Evolutionary conservation across 257 asterid species (phyloP), one percentile per base, ranked within the genome.

Genomic region (Scutellaria barbata): DNA sequence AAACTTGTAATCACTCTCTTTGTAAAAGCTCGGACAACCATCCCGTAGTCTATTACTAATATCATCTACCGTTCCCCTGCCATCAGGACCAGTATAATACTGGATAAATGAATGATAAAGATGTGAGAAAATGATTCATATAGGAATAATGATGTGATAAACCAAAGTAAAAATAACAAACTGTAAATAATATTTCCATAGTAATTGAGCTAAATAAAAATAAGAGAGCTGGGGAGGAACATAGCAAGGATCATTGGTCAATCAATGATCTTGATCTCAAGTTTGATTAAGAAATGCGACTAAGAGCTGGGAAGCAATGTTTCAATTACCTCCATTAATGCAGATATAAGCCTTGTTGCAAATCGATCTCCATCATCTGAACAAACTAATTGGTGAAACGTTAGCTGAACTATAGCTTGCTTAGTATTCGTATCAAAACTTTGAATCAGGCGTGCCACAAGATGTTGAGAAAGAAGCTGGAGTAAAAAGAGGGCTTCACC

Each of bases 61-160:
- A 73, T 94, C 99, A 79, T 94, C 96, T 55, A 94, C 96, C 47
- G 97, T 89, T 75, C 99, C 99, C 92, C 95, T 86, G 84, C 97
- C 97, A 81, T 85, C 96, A 81, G 96, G 92, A 71, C 97, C 96
- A 76, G 97, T 94, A 76, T 94, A 94, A 76, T 87, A 86, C 99
- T 94, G 93, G 88, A 84, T 75, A 77, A 54, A 72, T 58, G 78
- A 68, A 81, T 66, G 68, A 81, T 14, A 57, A 16, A 55, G 11
- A 74, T 50, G 85, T 75, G 69, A 88, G 85, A 76, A 47, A 51
- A 42, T 63, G 46, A 58, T 52, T 39, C 61, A 68, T 6, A 41
- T 51, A 51, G 59, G 71, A 46, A 70, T 6, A 76, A 20, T 70
- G 60, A 54, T 5, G 33, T 13, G 53, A 47, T 76, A 52, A 53